A percentile compares a stretch with the other conserved stretches of the same genome.
Evolutionary conservation across 139 green algal genomes (phyloP).

Genomic region (Micractinium sp.): DNA sequence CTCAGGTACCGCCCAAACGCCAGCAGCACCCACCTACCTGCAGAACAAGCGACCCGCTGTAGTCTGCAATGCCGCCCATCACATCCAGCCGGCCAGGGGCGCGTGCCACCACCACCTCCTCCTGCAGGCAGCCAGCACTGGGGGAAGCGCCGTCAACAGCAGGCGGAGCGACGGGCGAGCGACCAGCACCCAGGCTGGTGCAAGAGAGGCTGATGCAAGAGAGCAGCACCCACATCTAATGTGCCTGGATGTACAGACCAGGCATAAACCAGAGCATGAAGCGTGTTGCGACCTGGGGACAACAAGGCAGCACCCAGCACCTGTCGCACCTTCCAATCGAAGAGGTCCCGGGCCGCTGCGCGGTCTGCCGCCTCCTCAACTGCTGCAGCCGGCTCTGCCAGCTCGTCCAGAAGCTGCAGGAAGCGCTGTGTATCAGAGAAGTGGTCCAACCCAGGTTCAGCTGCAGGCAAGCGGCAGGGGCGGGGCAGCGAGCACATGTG

Average conservation of each 20-base stretch:
- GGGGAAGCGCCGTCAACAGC: too few species aligned
- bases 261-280: not conserved
- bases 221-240: not conserved
- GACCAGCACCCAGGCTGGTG: not conserved
- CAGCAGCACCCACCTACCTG: conserved; percentile 71
- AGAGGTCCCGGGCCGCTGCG: conserved; percentile 62
- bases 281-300: not conserved
- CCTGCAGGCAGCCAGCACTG: not conserved
- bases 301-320: not conserved
- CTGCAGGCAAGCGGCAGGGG: not conserved
- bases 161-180: not conserved
- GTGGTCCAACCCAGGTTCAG: conserved; percentile 16
- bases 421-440: conserved; percentile 56
- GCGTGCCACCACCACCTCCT: conserved; percentile 63
- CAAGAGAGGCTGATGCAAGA: not conserved
- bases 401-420: conserved; percentile 47
- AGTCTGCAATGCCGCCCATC: conserved; percentile 98
- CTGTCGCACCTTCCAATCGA: conserved; percentile 53
- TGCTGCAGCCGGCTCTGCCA: conserved; percentile 25
- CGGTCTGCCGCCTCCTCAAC: conserved; percentile 41
- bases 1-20: not conserved
- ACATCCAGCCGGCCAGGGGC: conserved; percentile 95
- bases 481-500: too few species aligned
- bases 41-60: conserved; percentile 90
- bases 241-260: not conserved